Base-by-base conservation (phyloP, 1,284 basidiomycete species). In the Heliocybe sulcata region DNA sequence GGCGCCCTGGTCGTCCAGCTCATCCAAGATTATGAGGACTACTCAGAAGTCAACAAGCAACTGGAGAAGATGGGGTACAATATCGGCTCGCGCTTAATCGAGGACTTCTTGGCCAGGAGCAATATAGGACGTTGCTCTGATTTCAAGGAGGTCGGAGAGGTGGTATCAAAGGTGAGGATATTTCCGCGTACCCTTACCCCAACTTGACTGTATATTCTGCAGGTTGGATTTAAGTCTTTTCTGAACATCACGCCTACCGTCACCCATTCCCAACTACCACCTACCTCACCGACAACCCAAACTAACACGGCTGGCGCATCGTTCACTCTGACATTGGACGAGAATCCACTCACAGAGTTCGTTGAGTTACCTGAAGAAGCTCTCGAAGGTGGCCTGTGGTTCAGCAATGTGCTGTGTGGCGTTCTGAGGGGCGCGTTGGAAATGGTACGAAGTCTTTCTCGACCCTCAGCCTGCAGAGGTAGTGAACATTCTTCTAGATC, bases 141-240 rank as follows among this genome's bases (percentile, higher is more conserved):
- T 67, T 98, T 99, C 65, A 80, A 83, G 58, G 95, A 98, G 68
- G 92, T 93, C 0, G 97, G 93, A 6, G 94, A 98, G 72, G 92
- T 95, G 55, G 81, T 97, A 11, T 81, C 92, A 9, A 96, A 97
- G 80, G 94, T 90, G 55, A 55, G 73, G 61, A 26, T 45, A 20
- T 35, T 50, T 50, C 16, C 38, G 38, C 16, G 38, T 20, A n/a
- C n/a, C 16, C 38, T n/a, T 42, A 31, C 29, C 29, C 29, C 29
- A 31, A 42, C 16, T 27, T 9, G 10, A 27, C 45, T 19, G 58
- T 22, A 26, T 35, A 45, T 26, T 38, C 33, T 45, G 29, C 62
- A 96, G 92, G 91, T 99, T 61, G 97, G 94, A n/a, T 99, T 99
- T 80, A 98, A 98, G 72, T 89, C 94, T 12, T 99, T 99, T 70